Evolutionary conservation across 2,329 filamentous ascomycete genomes (phyloP), one percentile per base, ranked within the genome.

Genomic region (Apiospora hydei): DNA sequence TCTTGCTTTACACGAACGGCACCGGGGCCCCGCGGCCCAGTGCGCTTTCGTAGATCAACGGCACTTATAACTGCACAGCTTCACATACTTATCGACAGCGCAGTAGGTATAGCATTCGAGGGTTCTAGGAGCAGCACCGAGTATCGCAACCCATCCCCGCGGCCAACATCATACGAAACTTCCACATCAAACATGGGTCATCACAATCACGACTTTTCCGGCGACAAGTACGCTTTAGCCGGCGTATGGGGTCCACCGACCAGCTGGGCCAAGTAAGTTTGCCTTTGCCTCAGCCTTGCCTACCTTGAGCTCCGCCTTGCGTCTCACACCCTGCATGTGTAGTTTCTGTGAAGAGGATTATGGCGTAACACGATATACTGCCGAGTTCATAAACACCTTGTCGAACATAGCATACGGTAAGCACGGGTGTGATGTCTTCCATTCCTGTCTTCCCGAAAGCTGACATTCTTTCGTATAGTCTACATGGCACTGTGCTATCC

Each of bases 311-410:
- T 30, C 7, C 21, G 67, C 3, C 69, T 30, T 26, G 26, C 34
- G 24, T 24, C 43, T 41, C 34, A 49, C 57, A 13, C 21, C 30
- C 72, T 6, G 72, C 49, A 49, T 11, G 4, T 10, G 14, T 66
- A 83, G 82, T 70, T 83, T 83, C 67, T 83, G 82, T 57, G 82
- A 83, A 69, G 81, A 91, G 81, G 88, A 90, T 77, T 90, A 88
- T 75, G 85, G 83, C 70, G 78, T 89, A 69, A 87, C 85, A 1
- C 76, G 79, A 4, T 88, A 88, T 75, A 80, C 88, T 68, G 87
- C 84, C 46, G 87, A 89, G 74, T 86, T 88, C 73, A 79, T 88
- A 71, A 89, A 88, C 74, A 85, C 87, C 0, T 73, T 88, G 66
- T 87, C 85, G 2, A 89, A 88, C 73, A 69, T 87, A 0, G 82